phyloP scores from a whole-genome alignment of 139 green algal genomes.

The Chara braunii region DNA sequence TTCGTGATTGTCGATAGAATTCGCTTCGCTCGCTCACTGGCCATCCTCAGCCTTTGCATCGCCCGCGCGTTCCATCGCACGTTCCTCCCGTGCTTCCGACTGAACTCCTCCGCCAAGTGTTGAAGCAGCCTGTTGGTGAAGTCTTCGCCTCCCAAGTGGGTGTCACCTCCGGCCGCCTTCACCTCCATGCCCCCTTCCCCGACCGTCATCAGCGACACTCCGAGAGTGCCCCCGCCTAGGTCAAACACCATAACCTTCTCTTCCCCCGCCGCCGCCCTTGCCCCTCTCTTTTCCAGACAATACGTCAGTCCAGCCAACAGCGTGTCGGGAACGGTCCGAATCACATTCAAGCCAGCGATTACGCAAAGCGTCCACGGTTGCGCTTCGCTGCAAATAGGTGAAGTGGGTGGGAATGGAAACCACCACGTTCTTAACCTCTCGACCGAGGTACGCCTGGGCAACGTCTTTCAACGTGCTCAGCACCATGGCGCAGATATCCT shows the following conservation, averaged over 20 bases:
- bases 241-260: no score
- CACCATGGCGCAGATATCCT: slow-evolving; percentile 94
- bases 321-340: no score
- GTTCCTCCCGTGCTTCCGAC: slow-evolving; percentile 13
- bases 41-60: slow-evolving; percentile 8
- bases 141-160: slow-evolving; percentile 93
- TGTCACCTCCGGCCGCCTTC: slow-evolving; percentile 93
- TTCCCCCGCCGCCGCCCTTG: no score
- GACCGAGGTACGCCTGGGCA: slow-evolving; percentile 60
- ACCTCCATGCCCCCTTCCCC: slow-evolving; percentile 82
- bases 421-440: slow-evolving; percentile 82
- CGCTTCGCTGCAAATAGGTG: slow-evolving; percentile 77
- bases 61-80: not conserved
- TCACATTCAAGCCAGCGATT: no score
- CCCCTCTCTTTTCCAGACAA: no score
- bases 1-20: slow-evolving; percentile 5
- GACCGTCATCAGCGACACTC: slow-evolving; percentile 38
- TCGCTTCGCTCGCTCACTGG: slow-evolving; percentile 22
- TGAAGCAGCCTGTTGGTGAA: slow-evolving; percentile 91
- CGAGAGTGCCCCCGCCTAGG: no score
- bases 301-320: no score
- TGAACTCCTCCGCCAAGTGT: slow-evolving; percentile 84
- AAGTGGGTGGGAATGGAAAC: slow-evolving; percentile 95
- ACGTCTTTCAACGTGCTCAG: slow-evolving; percentile 94
- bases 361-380: no score